phyloP scores from a whole-genome alignment of 768 basidiomycete species.

The Tylopilus sp. region DNA sequence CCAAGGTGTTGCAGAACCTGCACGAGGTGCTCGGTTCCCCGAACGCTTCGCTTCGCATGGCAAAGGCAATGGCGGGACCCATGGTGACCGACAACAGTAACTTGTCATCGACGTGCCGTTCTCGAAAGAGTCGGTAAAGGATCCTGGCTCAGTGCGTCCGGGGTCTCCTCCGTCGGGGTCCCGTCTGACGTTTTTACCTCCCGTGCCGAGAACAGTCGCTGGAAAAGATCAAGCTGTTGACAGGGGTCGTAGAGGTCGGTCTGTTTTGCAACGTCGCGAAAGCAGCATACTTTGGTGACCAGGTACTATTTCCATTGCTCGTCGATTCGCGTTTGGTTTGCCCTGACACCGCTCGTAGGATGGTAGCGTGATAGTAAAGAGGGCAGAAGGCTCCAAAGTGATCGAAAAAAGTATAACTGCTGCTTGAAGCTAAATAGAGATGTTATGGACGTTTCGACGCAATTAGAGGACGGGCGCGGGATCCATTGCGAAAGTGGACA shows the following conservation, averaged over 20 bases:
- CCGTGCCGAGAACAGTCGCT: constrained; percentile 58
- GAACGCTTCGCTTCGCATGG: constrained; percentile 86
- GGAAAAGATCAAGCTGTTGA: constrained; percentile 84
- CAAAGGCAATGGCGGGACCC: constrained; percentile 88
- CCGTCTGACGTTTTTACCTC: too few relatives aligned
- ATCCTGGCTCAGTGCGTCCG: constrained; percentile 56
- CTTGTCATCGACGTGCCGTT: constrained; percentile 96
- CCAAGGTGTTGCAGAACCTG: constrained; percentile 75
- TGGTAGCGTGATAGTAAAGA: constrained; percentile 65
- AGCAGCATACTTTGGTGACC: constrained; percentile 96
- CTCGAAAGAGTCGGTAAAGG: constrained; percentile 57
- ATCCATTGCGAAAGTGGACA: too few relatives aligned
- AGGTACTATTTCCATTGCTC: constrained; percentile 39
- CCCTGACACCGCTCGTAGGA: constrained; percentile 40
- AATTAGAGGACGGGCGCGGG: too few relatives aligned
- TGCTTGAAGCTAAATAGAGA: too few relatives aligned
- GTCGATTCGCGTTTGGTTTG: not conserved
- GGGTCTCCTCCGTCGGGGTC: not conserved
- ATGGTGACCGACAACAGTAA: constrained; percentile 97
- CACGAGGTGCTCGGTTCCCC: constrained; percentile 59
- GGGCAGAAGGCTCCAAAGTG: constrained; percentile 24
- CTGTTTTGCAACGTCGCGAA: constrained; percentile 91
- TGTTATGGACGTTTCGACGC: too few relatives aligned
- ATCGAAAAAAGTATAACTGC: constrained; percentile 17
- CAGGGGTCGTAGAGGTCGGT: constrained; percentile 98